A percentile compares a stretch with the other conserved stretches of the same genome.
Evolutionary conservation across 805 yeast species (phyloP).

Genomic region (Nakazawaea ernobii): DNA sequence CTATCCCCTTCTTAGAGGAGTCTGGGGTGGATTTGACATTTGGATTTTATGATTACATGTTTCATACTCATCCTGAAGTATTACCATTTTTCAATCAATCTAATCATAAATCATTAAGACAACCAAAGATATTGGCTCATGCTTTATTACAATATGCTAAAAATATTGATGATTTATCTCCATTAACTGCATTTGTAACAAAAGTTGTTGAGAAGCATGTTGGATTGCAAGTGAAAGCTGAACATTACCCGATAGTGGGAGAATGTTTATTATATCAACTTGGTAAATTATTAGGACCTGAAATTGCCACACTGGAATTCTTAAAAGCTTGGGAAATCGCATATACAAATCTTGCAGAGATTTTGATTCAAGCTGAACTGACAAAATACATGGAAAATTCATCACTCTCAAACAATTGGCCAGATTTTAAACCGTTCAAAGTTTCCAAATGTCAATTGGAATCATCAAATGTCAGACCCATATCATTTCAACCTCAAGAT

Average conservation of each 20-base stretch:
- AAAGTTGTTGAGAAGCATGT: conserved; percentile 63
- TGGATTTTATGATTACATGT: conserved; percentile 51
- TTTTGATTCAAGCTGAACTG: conserved; percentile 51
- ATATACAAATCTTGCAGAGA: conserved; percentile 55
- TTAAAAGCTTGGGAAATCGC: conserved; percentile 63
- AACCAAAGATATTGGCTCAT: conserved; percentile 60
- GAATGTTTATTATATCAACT: conserved; percentile 48
- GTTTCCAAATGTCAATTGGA: conserved; percentile 39
- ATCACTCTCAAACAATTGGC: conserved; percentile 40
- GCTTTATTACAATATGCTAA: conserved; percentile 58
- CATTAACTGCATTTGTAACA: conserved; percentile 46
- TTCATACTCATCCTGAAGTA: conserved; percentile 46
- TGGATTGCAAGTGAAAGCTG: conserved; percentile 56
- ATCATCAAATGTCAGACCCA: conserved; percentile 40
- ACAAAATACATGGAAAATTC: conserved; percentile 33
- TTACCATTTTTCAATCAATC: conserved; percentile 55
- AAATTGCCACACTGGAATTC: conserved; percentile 53
- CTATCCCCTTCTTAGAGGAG: conserved; percentile 51
- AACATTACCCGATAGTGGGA: conserved; percentile 66
- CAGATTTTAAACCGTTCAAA: conserved; percentile 48
- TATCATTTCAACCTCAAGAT: conserved; percentile 43
- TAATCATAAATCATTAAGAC: conserved; percentile 48
- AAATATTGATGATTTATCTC: conserved; percentile 53
- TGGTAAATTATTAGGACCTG: conserved; percentile 45
- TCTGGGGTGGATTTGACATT: conserved; percentile 51